Percentiles rank a stretch among this genome's conserved stretches.
Evolutionary conservation across 1,139 yeast species (phyloP).

Genomic region (Pichia sp.): DNA sequence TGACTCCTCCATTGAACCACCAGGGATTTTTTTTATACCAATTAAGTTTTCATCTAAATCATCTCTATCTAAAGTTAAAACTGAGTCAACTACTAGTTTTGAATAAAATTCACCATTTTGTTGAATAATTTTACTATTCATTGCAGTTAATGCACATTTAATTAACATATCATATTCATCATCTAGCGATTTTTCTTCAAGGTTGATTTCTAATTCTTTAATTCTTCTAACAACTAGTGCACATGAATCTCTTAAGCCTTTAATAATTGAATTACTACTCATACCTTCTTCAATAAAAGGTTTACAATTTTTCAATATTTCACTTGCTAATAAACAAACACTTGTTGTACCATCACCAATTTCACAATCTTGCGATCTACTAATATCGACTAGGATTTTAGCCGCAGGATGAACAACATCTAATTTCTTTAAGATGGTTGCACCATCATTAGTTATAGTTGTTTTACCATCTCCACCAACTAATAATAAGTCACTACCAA

Average conservation of each 20-base stretch:
- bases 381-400: constrained; percentile 85
- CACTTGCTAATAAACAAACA: constrained; percentile 92
- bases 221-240: constrained; percentile 68
- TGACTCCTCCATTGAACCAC: constrained; percentile 96
- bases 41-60: constrained; percentile 84
- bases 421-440: constrained; percentile 82
- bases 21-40: constrained; percentile 92
- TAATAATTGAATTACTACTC: constrained; percentile 79
- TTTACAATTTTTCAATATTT: constrained; percentile 84
- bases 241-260: constrained; percentile 83
- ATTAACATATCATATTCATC: constrained; percentile 51
- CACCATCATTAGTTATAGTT: constrained; percentile 96
- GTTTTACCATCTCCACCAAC: constrained; percentile 81
- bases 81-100: constrained; percentile 95
- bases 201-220: constrained; percentile 66
- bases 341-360: constrained; percentile 99
- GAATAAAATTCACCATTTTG: constrained; percentile 85
- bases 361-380: constrained; percentile 96
- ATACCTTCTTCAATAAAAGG: constrained; percentile 92
- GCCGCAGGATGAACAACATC: constrained; percentile 99
- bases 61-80: constrained; percentile 72
- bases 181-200: constrained; percentile 40
- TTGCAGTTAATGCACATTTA: constrained; percentile 93
- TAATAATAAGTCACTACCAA: constrained; percentile 90
- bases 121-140: constrained; percentile 90